Base-by-base conservation (phyloP, 2,329 filamentous ascomycete genomes). In the Lasiodiplodia citricola region DNA sequence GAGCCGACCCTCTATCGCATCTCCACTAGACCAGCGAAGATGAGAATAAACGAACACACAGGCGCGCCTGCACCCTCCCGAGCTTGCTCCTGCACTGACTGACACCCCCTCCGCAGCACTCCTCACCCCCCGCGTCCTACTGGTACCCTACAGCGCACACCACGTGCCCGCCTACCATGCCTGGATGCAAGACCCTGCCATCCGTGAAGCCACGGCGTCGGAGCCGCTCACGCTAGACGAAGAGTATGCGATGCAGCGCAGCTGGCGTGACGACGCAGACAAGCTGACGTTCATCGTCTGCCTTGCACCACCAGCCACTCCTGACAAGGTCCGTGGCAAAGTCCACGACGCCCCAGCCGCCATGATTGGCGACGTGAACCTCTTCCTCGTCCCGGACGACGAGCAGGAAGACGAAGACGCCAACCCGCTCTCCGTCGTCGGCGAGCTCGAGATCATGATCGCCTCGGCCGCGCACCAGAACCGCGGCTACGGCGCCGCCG, bases 261-360 rank as follows among this genome's bases (percentile, higher is more conserved):
- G 90, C 71, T 98, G 95, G 95, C 90, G 94, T 47, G 83, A 82
- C 23, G 92, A 96, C 52, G 80, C 83, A 31, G 94, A 98, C 80
- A 98, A 98, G 81, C 80, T 98, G 70, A 98, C 95, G 0, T 98
- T 97, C 74, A 97, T 98, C 77, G 80, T 92, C 66, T 97, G 93
- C 70, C 70, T 66, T 3, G 68, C 68, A 7, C 68, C 72, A n/a
- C 23, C 66, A 28, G 41, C 47, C 18, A 31, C 35, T 37, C 25
- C 11, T 31, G 41, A 14, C n/a, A 21, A 14, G 68, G 74, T 83
- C 60, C 41, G 71, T 18, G 82, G 84, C 0, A 81, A 82, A 13
- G 77, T 79, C 0, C 81, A 83, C 4, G 93, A 95, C 74, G 75
- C 80, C 1, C 82, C 86, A 0, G 80, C 79, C 6, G 62, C 63